Percentiles rank a stretch among this genome's conserved stretches.
Conservation (phyloP, 169 alveolate species). For the Eimeria tenella region DNA sequence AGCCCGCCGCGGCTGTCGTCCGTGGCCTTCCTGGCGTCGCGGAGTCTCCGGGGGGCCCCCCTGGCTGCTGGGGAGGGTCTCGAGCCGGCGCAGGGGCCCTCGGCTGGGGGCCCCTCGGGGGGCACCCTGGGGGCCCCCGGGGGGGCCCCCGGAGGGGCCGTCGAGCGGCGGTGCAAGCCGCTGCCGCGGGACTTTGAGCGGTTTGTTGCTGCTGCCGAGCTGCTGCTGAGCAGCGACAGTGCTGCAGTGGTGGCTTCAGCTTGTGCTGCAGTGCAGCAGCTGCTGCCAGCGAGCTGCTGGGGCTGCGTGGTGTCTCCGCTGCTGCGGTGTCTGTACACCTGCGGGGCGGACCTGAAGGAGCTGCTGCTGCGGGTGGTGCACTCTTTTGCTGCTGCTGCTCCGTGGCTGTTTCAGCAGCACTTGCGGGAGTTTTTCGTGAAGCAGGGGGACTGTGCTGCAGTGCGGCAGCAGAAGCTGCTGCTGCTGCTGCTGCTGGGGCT, state of each 20-base stretch:
- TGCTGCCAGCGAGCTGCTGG: slow-evolving; percentile 37
- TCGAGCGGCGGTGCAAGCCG: not conserved
- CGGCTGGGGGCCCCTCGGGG: too few relatives aligned
- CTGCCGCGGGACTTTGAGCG: slow-evolving; percentile 39
- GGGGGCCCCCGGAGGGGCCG: too few relatives aligned
- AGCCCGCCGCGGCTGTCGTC: not conserved
- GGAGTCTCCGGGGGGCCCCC: slow-evolving; percentile 10
- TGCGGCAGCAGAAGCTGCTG: slow-evolving; percentile 24
- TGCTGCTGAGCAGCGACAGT: slow-evolving; percentile 57
- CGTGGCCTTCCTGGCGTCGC: not conserved
- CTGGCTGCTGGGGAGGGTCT: not conserved
- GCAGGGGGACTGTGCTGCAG: slow-evolving; percentile 9
- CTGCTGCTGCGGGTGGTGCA: slow-evolving; percentile 18
- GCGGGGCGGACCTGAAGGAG: slow-evolving; percentile 34
- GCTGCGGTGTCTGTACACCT: slow-evolving; percentile 67
- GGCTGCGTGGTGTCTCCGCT: slow-evolving; percentile 36
- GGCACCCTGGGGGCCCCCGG: too few relatives aligned
- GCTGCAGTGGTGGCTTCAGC: slow-evolving; percentile 66
- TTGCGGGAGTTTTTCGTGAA: slow-evolving; percentile 50
- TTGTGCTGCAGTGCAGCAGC: not conserved
- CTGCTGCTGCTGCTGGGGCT: not conserved
- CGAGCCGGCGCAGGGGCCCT: too few relatives aligned
- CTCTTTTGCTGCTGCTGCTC: not conserved
- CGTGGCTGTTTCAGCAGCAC: slow-evolving; percentile 51
- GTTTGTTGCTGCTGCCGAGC: not conserved